Evolutionary conservation across 352 stramenopile genomes (phyloP).

Genomic region (Pythium utonaiense): DNA sequence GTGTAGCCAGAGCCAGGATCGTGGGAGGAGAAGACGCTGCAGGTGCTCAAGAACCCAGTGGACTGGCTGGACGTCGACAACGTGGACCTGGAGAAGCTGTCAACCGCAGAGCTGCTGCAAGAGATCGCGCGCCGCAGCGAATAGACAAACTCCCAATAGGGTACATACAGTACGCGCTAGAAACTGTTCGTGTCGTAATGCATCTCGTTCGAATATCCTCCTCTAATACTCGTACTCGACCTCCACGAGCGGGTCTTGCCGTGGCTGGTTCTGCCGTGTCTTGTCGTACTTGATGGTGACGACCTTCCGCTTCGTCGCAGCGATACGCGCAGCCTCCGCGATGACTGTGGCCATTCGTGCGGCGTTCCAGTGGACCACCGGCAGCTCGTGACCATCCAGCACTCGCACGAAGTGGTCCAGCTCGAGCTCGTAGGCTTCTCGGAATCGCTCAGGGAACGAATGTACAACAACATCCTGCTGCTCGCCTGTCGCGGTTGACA

Average conservation of each 20-base stretch:
- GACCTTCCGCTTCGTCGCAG: constrained; percentile 59
- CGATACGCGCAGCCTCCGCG: constrained; percentile 64
- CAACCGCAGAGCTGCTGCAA: constrained; percentile 67
- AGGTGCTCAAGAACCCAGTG: constrained; percentile 92
- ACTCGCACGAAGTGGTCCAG: constrained; percentile 80
- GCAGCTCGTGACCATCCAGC: constrained; percentile 33
- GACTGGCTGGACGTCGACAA: constrained; percentile 91
- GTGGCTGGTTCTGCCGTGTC: constrained; percentile 40
- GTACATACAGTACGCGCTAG: constrained; percentile 3
- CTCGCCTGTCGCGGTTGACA: constrained; percentile 49
- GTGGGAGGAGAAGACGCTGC: constrained; percentile 91
- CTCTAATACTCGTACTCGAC: constrained; percentile 37
- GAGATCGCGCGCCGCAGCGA: constrained; percentile 77
- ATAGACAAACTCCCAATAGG: neutral
- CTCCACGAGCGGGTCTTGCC: constrained; percentile 48
- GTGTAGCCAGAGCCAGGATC: constrained; percentile 75
- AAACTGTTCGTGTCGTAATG: constrained; percentile 9
- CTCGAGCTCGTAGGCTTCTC: constrained; percentile 80
- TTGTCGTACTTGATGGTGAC: constrained; percentile 58
- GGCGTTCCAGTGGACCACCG: constrained; percentile 62
- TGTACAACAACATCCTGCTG: constrained; percentile 55
- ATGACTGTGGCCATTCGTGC: constrained; percentile 78
- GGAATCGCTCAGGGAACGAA: constrained; percentile 90
- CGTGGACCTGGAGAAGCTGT: constrained; percentile 67
- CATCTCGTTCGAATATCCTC: constrained; percentile 40